A percentile compares a stretch with the other conserved stretches of the same genome.
These are phyloP conservation scores for Candida coquimbonensis DNA, from an alignment of 805 yeast species.

Conservation along the genomic window DNA sequence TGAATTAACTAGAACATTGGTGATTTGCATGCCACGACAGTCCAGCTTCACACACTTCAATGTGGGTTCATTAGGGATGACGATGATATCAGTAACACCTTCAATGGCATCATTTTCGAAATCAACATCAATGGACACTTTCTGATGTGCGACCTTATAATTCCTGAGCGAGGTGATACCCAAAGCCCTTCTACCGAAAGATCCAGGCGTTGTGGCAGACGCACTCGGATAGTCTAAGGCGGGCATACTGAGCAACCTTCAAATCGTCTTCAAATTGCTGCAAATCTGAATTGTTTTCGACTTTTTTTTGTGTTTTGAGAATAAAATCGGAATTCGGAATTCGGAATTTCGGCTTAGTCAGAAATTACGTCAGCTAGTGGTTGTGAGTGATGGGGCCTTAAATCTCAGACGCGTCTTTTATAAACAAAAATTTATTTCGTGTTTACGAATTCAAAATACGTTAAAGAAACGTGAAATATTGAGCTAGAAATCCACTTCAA, in stretches of 20 bases:
- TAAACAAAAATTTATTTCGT: neutral
- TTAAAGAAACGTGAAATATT: too few species aligned
- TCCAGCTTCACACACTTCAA: constrained; percentile 64
- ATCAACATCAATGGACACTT: constrained; percentile 75
- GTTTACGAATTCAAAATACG: neutral
- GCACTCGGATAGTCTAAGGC: constrained; percentile 16
- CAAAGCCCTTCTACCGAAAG: constrained; percentile 4
- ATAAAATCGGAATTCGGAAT: neutral
- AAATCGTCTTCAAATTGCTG: neutral
- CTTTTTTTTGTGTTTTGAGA: neutral
- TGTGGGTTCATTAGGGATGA: constrained; percentile 59
- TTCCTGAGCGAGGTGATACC: constrained; percentile 12
- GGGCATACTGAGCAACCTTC: constrained; percentile 7
- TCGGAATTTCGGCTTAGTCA: neutral
- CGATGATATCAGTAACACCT: constrained; percentile 80
- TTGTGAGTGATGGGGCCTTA: neutral
- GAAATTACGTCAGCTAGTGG: neutral
- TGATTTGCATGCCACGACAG: constrained; percentile 67
- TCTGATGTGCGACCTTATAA: constrained; percentile 77
- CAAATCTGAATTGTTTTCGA: neutral
- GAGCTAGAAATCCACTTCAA: neutral
- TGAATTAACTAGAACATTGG: constrained; percentile 58
- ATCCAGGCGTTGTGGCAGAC: constrained; percentile 14
- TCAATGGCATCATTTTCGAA: constrained; percentile 46
- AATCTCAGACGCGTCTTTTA: neutral